Percentiles rank a stretch among this genome's conserved stretches.
phyloP scores from a whole-genome alignment of 2,329 filamentous ascomycete genomes.

The Metarhizium brunneum region DNA sequence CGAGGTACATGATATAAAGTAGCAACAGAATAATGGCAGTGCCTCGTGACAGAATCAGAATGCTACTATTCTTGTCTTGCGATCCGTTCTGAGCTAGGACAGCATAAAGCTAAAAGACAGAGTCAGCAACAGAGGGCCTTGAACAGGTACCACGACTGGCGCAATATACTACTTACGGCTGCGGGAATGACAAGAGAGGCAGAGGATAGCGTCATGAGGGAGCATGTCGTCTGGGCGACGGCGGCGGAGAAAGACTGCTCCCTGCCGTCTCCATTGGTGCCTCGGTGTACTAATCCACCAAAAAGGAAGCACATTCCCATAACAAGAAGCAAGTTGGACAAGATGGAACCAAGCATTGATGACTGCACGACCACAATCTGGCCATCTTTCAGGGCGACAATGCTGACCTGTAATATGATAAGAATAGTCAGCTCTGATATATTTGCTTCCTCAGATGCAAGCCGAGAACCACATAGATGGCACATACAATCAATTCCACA shows the following conservation, averaged over 20 bases:
- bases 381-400: slow-evolving; percentile 74
- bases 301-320: slow-evolving; percentile 74
- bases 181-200: slow-evolving; percentile 74
- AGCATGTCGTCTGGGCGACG: slow-evolving; percentile 68
- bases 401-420: slow-evolving; percentile 59
- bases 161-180: slow-evolving; percentile 33
- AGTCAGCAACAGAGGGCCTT: neutral
- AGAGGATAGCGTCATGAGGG: slow-evolving; percentile 65
- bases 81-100: slow-evolving; percentile 41
- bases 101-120: slow-evolving; percentile 48
- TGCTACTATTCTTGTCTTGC: slow-evolving; percentile 39
- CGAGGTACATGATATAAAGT: slow-evolving; percentile 68
- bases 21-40: slow-evolving; percentile 66
- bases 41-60: slow-evolving; percentile 64
- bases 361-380: slow-evolving; percentile 96
- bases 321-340: slow-evolving; percentile 88
- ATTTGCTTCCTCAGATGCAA: neutral
- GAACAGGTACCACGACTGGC: neutral
- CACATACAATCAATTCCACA: slow-evolving; percentile 64
- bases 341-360: slow-evolving; percentile 91
- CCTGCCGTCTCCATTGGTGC: slow-evolving; percentile 43
- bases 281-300: slow-evolving; percentile 57
- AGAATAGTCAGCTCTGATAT: neutral
- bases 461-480: neutral
- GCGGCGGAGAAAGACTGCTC: slow-evolving; percentile 69